Base-by-base conservation (phyloP, 805 yeast genomes). In the Candida pseudoglaebosa region DNA sequence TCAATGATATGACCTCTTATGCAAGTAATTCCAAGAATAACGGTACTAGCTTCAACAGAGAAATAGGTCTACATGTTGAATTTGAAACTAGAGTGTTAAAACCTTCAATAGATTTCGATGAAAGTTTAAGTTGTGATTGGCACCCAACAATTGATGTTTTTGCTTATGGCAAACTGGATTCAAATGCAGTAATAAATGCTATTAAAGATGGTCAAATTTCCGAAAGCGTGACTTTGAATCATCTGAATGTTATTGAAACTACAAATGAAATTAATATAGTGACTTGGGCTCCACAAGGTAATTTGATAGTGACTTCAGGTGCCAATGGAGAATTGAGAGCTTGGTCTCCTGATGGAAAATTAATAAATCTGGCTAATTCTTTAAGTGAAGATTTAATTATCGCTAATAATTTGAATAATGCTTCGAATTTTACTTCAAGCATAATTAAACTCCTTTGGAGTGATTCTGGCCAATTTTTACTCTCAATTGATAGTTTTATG, bases 321-420 rank as follows among this genome's bases (percentile, higher is more conserved):
- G 77, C 72, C 39, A 72, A 72, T 50, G 96, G 96, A 10, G 91
- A 84, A 49, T 50, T 89, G 6, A 63, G 91, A 40, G 65, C 85
- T n/a, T 89, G 95, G 95, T 73, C 80, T 8, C 67, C 75, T 0
- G 82, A 78, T 34, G 95, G 95, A 0, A 71, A 73, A 21, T 63
- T 87, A 28, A 67, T 75, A 42, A 81, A 78, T 43, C 54, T 67
- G 13, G 65, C 65, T 24, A 64, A 57, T 37, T 39, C 49, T 1
- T 34, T 40, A 8, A 28, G 32, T 14, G 47, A 39, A 13, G 48
- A 41, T 18, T 39, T 32, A 8, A 22, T 22, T 22, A 8, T 12
- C 26, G 12, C 26, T 22, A 22, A 22, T 22, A 22, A 22, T 22
- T 8, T 8, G 10, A 22, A 22, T 22, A 12, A 21, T 6, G 24